Evolutionary conservation across 1,139 yeast genomes (phyloP).

Genomic region (Diutina siamensis): DNA sequence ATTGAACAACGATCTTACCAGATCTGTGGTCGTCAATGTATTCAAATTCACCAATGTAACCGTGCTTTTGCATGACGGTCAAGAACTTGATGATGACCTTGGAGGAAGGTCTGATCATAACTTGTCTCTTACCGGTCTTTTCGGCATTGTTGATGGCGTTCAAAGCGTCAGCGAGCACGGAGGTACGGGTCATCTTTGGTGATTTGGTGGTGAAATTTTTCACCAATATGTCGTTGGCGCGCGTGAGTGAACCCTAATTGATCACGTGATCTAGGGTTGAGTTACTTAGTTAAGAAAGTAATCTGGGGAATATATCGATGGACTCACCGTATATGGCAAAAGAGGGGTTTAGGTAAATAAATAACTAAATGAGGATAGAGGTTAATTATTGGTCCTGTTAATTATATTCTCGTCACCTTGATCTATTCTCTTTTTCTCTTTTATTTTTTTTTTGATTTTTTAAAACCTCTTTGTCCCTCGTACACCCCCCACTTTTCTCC

Average conservation of each 20-base stretch:
- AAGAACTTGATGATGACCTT: constrained; percentile 96
- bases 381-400: no score
- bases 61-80: constrained; percentile 94
- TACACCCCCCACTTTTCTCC: no score
- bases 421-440: no score
- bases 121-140: constrained; percentile 99
- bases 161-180: constrained; percentile 98
- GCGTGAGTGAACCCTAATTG: not conserved
- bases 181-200: constrained; percentile 24
- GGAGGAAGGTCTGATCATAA: constrained; percentile 95
- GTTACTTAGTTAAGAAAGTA: not conserved
- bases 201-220: not conserved
- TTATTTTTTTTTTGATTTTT: no score
- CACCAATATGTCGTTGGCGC: not conserved
- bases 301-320: no score
- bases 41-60: constrained; percentile 96
- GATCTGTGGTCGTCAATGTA: constrained; percentile 99
- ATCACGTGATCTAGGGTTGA: not conserved
- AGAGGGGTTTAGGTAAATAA: no score
- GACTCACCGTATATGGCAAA: no score
- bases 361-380: no score
- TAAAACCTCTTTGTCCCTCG: no score
- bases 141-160: constrained; percentile 98
- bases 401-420: no score
- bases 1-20: constrained; percentile 92